Percentiles rank a stretch among this genome's conserved stretches.
Evolutionary conservation across 129 eudicot species (phyloP).

Genomic region (sunflower (Helianthus annuus)): DNA sequence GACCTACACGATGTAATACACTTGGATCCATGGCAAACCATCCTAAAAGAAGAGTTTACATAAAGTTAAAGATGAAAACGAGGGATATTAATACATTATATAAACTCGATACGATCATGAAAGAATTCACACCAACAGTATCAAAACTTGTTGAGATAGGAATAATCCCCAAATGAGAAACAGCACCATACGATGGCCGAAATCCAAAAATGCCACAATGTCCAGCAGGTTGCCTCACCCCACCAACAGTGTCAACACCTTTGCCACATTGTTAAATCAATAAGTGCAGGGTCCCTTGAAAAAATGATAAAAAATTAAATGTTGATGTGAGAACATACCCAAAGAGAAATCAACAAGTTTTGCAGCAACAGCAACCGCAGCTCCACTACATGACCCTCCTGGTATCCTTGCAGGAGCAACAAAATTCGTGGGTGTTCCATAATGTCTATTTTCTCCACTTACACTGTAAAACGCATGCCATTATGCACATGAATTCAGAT

Average conservation of each 20-base stretch:
- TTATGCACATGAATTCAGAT: neutral
- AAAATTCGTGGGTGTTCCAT: slow-evolving; percentile 82
- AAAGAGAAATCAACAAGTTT: slow-evolving; percentile 78
- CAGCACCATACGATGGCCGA: slow-evolving; percentile 78
- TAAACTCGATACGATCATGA: slow-evolving; percentile 1
- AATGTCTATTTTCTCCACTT: slow-evolving; percentile 86
- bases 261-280: slow-evolving; percentile 18
- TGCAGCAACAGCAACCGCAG: slow-evolving; percentile 97
- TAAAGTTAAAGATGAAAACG: neutral
- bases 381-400: slow-evolving; percentile 96
- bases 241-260: slow-evolving; percentile 96
- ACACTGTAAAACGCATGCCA: slow-evolving; percentile 46
- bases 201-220: slow-evolving; percentile 81
- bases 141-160: slow-evolving; percentile 83
- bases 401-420: slow-evolving; percentile 69
- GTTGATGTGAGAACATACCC: slow-evolving; percentile 44
- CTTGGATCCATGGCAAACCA: slow-evolving; percentile 89
- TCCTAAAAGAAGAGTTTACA: slow-evolving; percentile 45
- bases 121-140: slow-evolving; percentile 65
- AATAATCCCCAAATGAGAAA: slow-evolving; percentile 66
- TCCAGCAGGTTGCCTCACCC: slow-evolving; percentile 92
- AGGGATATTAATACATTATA: neutral
- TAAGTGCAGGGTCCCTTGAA: neutral
- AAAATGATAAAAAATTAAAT: neutral
- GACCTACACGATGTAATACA: slow-evolving; percentile 79